phyloP scores from a whole-genome alignment of 2,329 filamentous ascomycete genomes.

The Cucurbitaria berberidis region DNA sequence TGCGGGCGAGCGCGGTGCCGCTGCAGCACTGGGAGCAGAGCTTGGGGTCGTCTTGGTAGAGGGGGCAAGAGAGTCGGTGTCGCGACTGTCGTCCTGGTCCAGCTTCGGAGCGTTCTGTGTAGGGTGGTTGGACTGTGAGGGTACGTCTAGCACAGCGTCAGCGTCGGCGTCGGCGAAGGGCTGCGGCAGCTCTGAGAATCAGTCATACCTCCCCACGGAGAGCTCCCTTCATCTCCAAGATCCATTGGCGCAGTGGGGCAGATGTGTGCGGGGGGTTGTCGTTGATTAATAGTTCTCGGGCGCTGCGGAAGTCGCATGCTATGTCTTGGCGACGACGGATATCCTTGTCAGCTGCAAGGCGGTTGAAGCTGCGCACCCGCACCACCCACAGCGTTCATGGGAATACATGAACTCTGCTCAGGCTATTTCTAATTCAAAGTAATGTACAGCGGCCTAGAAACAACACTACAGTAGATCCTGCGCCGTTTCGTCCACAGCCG shows the following conservation, averaged over 20 bases:
- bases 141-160: constrained; percentile 53
- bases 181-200: neutral
- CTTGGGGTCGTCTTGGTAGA: constrained; percentile 25
- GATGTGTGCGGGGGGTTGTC: constrained; percentile 15
- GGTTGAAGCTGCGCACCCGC: neutral
- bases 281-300: constrained; percentile 16
- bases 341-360: neutral
- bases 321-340: constrained; percentile 7
- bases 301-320: constrained; percentile 9
- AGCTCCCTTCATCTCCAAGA: constrained; percentile 51
- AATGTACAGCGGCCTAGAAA: too few species aligned
- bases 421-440: too few species aligned
- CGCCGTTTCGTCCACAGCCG: too few species aligned
- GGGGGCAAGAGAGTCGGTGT: constrained; percentile 27
- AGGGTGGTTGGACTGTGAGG: constrained; percentile 52
- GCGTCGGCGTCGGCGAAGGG: constrained; percentile 21
- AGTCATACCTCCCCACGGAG: constrained; percentile 51
- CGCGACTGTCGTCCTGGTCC: constrained; percentile 42
- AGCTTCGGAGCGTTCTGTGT: constrained; percentile 50
- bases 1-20: constrained; percentile 55
- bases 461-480: too few species aligned
- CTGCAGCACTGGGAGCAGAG: constrained; percentile 46
- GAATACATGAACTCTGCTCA: too few species aligned
- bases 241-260: constrained; percentile 44
- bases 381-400: neutral